A percentile compares a stretch with the other conserved stretches of the same genome.
These are phyloP conservation scores for Phytopythium mirpurense DNA, from an alignment of 352 stramenopile species.

Conservation along the genomic window DNA sequence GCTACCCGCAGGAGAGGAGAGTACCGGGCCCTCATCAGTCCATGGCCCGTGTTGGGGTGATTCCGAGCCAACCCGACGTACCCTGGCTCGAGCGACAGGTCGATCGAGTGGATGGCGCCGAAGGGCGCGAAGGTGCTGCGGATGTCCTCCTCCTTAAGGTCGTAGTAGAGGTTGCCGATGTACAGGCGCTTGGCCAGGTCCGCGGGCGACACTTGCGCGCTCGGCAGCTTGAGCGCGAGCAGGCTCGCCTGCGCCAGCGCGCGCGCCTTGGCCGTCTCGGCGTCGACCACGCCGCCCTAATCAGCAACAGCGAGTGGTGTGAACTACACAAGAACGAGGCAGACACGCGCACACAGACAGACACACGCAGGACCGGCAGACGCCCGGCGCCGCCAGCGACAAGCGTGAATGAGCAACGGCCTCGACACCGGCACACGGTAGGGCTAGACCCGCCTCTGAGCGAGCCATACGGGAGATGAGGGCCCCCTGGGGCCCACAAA, in stretches of 20 bases:
- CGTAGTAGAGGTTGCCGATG: conserved; percentile 80
- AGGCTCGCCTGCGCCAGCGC: conserved; percentile 70
- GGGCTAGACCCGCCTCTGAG: background rate
- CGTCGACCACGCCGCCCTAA: conserved; percentile 32
- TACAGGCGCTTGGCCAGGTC: conserved; percentile 73
- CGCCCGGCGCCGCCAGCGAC: background rate
- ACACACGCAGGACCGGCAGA: conserved; percentile 15
- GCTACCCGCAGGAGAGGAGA: conserved; percentile 12
- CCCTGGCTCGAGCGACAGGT: conserved; percentile 74
- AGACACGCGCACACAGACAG: conserved; percentile 18
- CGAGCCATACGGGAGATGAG: too few species aligned
- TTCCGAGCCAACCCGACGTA: conserved; percentile 20
- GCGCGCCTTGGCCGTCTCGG: conserved; percentile 47
- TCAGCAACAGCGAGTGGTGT: conserved; percentile 34
- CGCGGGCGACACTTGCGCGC: conserved; percentile 37
- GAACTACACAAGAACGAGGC: conserved; percentile 27
- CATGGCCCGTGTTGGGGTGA: too few species aligned
- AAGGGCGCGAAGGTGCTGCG: conserved; percentile 62
- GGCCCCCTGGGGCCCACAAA: background rate
- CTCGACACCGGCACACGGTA: background rate
- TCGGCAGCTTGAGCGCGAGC: conserved; percentile 48
- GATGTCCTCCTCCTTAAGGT: conserved; percentile 77
- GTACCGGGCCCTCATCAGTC: too few species aligned
- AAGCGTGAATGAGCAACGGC: conserved; percentile 7
- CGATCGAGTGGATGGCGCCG: conserved; percentile 63